Percentiles rank a stretch among this genome's conserved stretches.
These are phyloP conservation scores for Penicillium tannophilum DNA, from an alignment of 495 filamentous ascomycete genomes.

Conservation along the genomic window DNA sequence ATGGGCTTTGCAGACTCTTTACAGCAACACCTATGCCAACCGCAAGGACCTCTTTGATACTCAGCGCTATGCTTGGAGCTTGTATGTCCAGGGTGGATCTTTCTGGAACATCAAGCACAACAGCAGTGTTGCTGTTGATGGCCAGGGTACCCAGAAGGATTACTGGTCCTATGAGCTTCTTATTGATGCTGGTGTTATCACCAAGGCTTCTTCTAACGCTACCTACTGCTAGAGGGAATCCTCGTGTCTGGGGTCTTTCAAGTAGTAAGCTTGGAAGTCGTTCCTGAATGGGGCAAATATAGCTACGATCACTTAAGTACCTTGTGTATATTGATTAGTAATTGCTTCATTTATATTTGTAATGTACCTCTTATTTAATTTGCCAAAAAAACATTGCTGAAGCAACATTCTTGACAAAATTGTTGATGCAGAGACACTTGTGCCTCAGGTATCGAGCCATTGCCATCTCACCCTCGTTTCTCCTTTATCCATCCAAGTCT, in stretches of 20 bases:
- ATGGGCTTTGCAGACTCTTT: conserved; percentile 21
- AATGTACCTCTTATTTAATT: too few species aligned
- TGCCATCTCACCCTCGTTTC: too few species aligned
- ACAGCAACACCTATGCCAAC: conserved; percentile 18
- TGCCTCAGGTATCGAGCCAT: too few species aligned
- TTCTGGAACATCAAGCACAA: conserved; percentile 22
- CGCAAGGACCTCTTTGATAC: conserved; percentile 15
- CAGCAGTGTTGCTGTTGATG: conserved; percentile 18
- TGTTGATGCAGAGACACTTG: too few species aligned
- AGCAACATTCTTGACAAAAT: too few species aligned
- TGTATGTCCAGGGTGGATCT: conserved; percentile 15
- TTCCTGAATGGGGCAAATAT: not conserved
- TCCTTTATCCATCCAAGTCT: too few species aligned
- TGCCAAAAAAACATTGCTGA: too few species aligned
- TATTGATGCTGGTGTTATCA: conserved; percentile 15
- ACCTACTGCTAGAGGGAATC: conserved; percentile 8
- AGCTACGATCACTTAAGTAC: not conserved
- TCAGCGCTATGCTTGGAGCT: conserved; percentile 19
- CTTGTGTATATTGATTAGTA: not conserved
- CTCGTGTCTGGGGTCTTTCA: not conserved
- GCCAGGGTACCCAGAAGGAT: conserved; percentile 16
- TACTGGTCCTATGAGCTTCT: conserved; percentile 17
- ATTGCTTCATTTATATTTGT: too few species aligned
- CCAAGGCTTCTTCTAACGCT: conserved; percentile 6
- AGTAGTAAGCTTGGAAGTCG: too few species aligned